Conservation (phyloP, 1,139 yeast species). For the Sugiyamaella japonica region DNA sequence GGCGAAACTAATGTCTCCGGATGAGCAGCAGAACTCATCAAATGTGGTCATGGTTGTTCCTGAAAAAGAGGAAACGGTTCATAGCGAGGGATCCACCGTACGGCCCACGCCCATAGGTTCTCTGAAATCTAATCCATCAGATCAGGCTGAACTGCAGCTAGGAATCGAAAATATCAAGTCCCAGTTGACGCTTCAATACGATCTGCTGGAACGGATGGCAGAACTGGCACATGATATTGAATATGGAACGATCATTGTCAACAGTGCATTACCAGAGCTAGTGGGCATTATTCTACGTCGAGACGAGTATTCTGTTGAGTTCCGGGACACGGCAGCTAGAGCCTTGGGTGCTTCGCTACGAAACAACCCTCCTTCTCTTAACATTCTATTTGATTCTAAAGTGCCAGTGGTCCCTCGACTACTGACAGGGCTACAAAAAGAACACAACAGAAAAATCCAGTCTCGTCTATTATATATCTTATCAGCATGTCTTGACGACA, state of each 20-base stretch:
- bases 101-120: no score
- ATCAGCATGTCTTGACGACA: conserved; percentile 32
- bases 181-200: conserved; percentile 4
- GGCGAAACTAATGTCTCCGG: conserved; percentile 49
- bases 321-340: conserved; percentile 38
- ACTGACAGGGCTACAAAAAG: conserved; percentile 24
- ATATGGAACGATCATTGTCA: conserved; percentile 51
- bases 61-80: not conserved
- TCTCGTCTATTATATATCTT: conserved; percentile 37
- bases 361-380: conserved; percentile 69
- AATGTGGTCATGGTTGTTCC: not conserved
- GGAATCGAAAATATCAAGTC: conserved; percentile 6
- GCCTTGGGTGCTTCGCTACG: conserved; percentile 49
- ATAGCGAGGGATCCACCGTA: not conserved
- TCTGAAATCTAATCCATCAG: not conserved
- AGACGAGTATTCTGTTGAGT: conserved; percentile 23
- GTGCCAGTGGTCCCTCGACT: conserved; percentile 22
- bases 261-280: conserved; percentile 32
- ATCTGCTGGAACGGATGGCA: conserved; percentile 47
- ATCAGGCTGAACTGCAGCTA: not conserved
- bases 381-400: conserved; percentile 28
- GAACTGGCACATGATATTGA: conserved; percentile 69
- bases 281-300: conserved; percentile 30
- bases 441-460: conserved; percentile 24
- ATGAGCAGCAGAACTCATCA: conserved; percentile 27